Conservation (phyloP, 352 stramenopile genomes). For the Phytopythium boreale region DNA sequence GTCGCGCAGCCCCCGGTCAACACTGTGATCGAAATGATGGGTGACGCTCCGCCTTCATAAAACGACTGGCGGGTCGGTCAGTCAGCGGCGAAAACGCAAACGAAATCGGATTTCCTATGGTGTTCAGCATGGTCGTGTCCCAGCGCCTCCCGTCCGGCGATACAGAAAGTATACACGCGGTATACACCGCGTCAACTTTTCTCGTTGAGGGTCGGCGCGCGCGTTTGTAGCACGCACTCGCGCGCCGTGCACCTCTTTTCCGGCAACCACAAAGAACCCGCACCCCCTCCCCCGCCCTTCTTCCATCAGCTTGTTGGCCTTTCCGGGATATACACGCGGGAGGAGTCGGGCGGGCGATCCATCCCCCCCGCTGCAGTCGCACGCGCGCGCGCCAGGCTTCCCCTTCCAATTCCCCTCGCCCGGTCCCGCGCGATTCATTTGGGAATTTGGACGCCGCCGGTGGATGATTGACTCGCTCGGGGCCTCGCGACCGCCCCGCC, state of each 20-base stretch:
- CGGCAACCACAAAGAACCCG: conserved; percentile 14
- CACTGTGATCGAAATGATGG: background rate
- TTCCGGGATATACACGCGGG: too few species aligned
- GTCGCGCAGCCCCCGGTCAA: background rate
- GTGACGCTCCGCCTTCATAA: background rate
- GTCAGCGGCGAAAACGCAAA: conserved; percentile 5
- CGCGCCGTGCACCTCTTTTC: background rate
- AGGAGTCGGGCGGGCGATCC: background rate
- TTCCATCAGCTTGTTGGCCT: background rate
- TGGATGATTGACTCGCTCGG: conserved; percentile 3
- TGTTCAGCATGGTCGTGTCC: background rate
- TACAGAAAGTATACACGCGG: background rate
- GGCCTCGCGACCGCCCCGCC: conserved; percentile 14
- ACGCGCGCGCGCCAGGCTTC: background rate
- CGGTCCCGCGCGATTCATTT: background rate
- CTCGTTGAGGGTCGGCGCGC: conserved; percentile 1
- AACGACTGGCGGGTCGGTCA: background rate
- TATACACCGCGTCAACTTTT: background rate
- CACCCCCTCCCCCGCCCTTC: background rate
- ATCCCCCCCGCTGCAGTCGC: conserved; percentile 1
- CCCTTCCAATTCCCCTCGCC: background rate
- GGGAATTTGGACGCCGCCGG: conserved; percentile 14
- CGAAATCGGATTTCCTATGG: background rate
- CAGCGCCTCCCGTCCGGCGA: background rate
- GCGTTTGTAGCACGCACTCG: conserved; percentile 4